Base-by-base conservation (phyloP, 1,284 basidiomycete genomes). In the Abortiporus biennis region DNA sequence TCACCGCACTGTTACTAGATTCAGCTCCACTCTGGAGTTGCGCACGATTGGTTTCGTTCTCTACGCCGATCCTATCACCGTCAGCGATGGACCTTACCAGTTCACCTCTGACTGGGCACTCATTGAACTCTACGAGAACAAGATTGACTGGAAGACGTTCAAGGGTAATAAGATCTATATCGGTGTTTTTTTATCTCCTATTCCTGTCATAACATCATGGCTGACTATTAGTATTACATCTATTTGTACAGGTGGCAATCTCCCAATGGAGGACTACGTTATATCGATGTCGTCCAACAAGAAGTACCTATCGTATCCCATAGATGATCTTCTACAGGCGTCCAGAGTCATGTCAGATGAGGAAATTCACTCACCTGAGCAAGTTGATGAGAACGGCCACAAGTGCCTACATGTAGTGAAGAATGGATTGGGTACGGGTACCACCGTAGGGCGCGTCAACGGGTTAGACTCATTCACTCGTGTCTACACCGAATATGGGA, bases 321-420 rank as follows among this genome's bases (percentile, higher is more conserved):
- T 24, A 5, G 54, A 55, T 37, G 46, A 53, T 6, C 62, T 64
- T 41, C 54, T 66, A 37, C 59, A 54, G 41, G 38, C 47, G 19
- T 22, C 19, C 9, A 54, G 37, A 47, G 3, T 55, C 43, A 41
- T 59, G 16, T 33, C 19, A 38, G 44, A 45, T 2, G 36, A 20
- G 19, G 53, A 60, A 39, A 42, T 64, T 3, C 51, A 44, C 51
- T 32, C 51, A 24, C 59, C 62, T 4, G 31, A 38, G 33, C 44
- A 50, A 24, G 45, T 56, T 36, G 63, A 69, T 52, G 53, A 40
- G 20, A 46, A 67, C 36, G 59, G 62, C 47, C 24, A 61, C 42
- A 56, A 38, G 42, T 58, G 54, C 40, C 32, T 53, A 32, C 46
- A 55, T n/a, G 58, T 59, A 27, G 33, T 39, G 16, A 58, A 58